Evolutionary conservation across 208 protist species (phyloP).

Genomic region (Leishmania mexicana): DNA sequence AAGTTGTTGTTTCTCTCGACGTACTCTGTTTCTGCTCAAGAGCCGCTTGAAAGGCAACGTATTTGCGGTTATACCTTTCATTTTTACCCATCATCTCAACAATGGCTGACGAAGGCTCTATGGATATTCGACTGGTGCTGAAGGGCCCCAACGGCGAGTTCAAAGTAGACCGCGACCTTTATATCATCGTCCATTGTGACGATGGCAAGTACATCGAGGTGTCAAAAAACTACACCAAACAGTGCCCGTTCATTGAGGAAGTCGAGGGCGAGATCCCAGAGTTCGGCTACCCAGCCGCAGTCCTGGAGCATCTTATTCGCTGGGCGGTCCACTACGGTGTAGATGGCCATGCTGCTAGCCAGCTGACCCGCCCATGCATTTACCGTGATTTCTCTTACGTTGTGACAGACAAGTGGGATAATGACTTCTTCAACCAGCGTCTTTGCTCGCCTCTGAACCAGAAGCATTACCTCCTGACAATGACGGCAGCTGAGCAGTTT

Average conservation of each 20-base stretch:
- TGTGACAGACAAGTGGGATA: constrained; percentile 71
- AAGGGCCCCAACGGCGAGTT: constrained; percentile 42
- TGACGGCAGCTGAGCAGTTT: constrained; percentile 77
- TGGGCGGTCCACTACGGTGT: constrained; percentile 71
- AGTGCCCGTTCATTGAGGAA: constrained; percentile 54
- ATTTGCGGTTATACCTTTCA: not conserved
- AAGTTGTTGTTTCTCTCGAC: not conserved
- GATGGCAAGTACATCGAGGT: constrained; percentile 65
- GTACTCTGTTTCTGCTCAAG: not conserved
- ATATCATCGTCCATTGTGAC: constrained; percentile 54
- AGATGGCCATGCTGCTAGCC: constrained; percentile 50
- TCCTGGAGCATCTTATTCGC: constrained; percentile 61
- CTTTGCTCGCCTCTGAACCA: constrained; percentile 43
- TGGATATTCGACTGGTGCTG: constrained; percentile 36
- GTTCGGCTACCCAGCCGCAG: constrained; percentile 60
- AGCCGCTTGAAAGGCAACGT: not conserved
- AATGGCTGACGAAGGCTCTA: constrained; percentile 19
- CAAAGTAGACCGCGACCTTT: constrained; percentile 28
- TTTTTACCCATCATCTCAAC: not conserved
- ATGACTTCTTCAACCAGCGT: constrained; percentile 54
- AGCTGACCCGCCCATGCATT: constrained; percentile 59
- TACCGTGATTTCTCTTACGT: constrained; percentile 74
- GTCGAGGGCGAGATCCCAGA: constrained; percentile 34
- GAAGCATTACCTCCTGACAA: constrained; percentile 62
- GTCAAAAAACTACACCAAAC: constrained; percentile 32